Evolutionary conservation across 495 filamentous ascomycete species (phyloP).

Genomic region (Melanomma pulvis-pyrius): DNA sequence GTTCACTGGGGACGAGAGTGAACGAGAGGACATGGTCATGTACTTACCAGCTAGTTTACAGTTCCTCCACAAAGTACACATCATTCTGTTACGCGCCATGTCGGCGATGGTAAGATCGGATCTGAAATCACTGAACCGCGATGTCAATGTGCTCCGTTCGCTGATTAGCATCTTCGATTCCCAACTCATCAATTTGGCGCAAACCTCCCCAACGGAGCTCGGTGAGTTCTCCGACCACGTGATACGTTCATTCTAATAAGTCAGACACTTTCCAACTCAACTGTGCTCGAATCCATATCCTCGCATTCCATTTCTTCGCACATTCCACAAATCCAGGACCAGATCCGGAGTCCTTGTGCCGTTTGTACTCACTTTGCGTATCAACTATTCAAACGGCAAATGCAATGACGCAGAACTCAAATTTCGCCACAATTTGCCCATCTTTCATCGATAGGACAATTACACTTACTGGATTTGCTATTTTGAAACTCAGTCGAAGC

Average conservation of each 20-base stretch:
- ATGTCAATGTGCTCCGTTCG: slow-evolving; percentile 16
- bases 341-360: slow-evolving; percentile 14
- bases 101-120: slow-evolving; percentile 18
- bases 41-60: slow-evolving; percentile 9
- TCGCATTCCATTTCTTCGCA: slow-evolving; percentile 30
- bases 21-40: slow-evolving; percentile 14
- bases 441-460: slow-evolving; percentile 30
- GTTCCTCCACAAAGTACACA: slow-evolving; percentile 25
- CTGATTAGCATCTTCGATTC: slow-evolving; percentile 30
- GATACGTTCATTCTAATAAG: neutral
- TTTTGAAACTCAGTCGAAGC: slow-evolving; percentile 16
- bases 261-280: slow-evolving; percentile 32
- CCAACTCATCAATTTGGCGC: slow-evolving; percentile 10
- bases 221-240: slow-evolving; percentile 21
- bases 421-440: slow-evolving; percentile 12
- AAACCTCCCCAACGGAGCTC: slow-evolving; percentile 18
- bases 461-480: slow-evolving; percentile 17
- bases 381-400: slow-evolving; percentile 11
- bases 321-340: slow-evolving; percentile 3
- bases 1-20: slow-evolving; percentile 19
- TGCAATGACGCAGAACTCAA: slow-evolving; percentile 7
- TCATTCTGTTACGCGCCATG: slow-evolving; percentile 23
- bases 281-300: slow-evolving; percentile 26
- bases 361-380: slow-evolving; percentile 25
- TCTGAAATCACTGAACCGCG: slow-evolving; percentile 19